A percentile compares a stretch with the other conserved stretches of the same genome.
phyloP scores from a whole-genome alignment of 108 stramenopile species.

The Bacterosira constricta region DNA sequence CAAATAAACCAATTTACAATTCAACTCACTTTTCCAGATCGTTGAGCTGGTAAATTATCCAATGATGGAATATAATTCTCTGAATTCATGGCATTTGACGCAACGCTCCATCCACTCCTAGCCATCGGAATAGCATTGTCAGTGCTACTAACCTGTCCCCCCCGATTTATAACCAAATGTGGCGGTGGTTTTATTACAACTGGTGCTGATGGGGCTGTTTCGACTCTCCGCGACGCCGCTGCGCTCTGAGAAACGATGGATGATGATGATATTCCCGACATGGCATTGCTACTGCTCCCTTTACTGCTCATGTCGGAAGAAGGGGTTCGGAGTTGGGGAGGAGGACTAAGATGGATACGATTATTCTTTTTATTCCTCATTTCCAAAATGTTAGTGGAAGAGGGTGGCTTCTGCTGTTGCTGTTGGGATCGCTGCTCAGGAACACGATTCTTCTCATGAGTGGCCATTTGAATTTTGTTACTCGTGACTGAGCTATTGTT shows the following conservation, averaged over 20 bases:
- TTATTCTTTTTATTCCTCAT: neutral
- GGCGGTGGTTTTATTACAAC: neutral
- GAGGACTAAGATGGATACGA: neutral
- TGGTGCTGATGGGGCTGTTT: neutral
- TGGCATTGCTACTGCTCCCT: neutral
- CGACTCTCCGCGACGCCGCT: neutral
- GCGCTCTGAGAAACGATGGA: neutral
- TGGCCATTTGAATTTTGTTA: no score
- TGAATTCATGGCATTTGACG: conserved; percentile 44
- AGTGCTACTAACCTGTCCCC: neutral
- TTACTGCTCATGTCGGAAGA: neutral
- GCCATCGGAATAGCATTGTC: conserved; percentile 4
- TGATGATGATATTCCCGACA: neutral
- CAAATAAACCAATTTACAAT: neutral
- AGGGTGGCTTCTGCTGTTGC: no score
- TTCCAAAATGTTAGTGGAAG: neutral
- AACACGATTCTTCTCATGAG: no score
- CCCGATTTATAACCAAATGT: neutral
- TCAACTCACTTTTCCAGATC: conserved; percentile 18
- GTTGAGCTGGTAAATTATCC: conserved; percentile 17
- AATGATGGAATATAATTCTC: conserved; percentile 36
- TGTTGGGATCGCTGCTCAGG: no score
- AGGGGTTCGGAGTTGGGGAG: neutral
- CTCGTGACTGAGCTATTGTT: no score
- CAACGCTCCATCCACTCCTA: conserved; percentile 36